These are phyloP conservation scores for Climacium dendroides DNA, from an alignment of 225 moss, liverwort and hornwort genomes.

Conservation along the genomic window DNA sequence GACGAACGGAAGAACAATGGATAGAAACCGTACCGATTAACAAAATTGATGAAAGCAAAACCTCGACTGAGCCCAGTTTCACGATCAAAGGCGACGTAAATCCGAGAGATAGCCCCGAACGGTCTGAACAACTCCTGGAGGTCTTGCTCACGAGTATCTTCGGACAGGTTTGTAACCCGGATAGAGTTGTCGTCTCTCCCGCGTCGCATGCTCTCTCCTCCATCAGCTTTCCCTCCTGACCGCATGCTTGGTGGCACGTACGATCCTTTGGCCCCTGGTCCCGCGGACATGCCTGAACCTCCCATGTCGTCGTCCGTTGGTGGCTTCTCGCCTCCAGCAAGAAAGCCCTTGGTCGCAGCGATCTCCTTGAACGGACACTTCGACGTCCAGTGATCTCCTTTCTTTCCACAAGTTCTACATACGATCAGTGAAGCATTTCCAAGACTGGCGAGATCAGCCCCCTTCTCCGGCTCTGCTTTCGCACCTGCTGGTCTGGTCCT, in stretches of 20 bases:
- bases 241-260: constrained; percentile 92
- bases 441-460: constrained; percentile 28
- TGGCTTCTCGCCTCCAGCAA: constrained; percentile 30
- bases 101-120: constrained; percentile 81
- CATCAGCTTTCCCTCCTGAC: constrained; percentile 44
- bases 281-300: constrained; percentile 7
- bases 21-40: constrained; percentile 39
- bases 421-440: constrained; percentile 53
- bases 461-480: constrained; percentile 34
- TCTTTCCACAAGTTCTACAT: constrained; percentile 57
- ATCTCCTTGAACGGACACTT: constrained; percentile 57
- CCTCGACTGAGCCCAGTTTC: constrained; percentile 88
- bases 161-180: constrained; percentile 78
- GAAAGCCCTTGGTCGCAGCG: constrained; percentile 21
- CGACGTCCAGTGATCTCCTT: constrained; percentile 61
- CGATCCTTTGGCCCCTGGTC: constrained; percentile 55
- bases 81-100: constrained; percentile 87
- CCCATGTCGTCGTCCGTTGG: constrained; percentile 49
- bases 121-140: constrained; percentile 93
- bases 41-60: constrained; percentile 97
- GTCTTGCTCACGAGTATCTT: constrained; percentile 89
- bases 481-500: constrained; percentile 29
- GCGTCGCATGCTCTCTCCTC: constrained; percentile 81
- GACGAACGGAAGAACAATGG: not conserved
- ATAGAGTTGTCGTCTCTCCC: constrained; percentile 91